Evolutionary conservation across 768 basidiomycete species (phyloP), one percentile per base, ranked within the genome.

Genomic region (Boletus pseudo-olivaceus): DNA sequence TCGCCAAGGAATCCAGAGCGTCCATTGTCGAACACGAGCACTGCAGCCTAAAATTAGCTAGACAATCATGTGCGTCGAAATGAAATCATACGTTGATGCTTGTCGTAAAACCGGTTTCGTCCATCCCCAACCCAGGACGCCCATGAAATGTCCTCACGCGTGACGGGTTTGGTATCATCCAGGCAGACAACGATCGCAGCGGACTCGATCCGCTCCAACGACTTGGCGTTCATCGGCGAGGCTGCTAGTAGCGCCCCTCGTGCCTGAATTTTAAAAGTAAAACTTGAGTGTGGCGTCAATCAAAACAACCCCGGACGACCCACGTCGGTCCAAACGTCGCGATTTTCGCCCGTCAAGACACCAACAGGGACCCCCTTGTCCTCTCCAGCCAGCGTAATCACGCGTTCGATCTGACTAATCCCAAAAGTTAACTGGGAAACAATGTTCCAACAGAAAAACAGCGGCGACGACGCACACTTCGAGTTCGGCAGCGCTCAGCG

Each of bases 1-100:
- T 90, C 87, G 37, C 90, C 90, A 0, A 93, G 75, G 81, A 98
- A 99, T 0, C 90, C 96, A 23, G 92, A 93, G 35, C 92, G 90
- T 43, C 93, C 97, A 62, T 94, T 93, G 55, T 93, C 92, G 66
- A 91, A 96, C 8, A 99, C 91, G 63, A 99, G 83, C 50, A 98
- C 93, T 94, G 37, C 41, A 49, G 10, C 17, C 19, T 29, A 37
- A 53, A 9, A 46, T 56, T 46, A 49, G 49, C 26, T 50, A 49
- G n/a, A 30, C 54, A n/a, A 12, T 2, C 54, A 40, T 29, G 11
- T 42, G 29, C 12, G 30, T 34, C 14, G 19, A 30, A 29, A 49
- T 4, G 27, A 17, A 40, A 23, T 43, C 87, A 33, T 67, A 93
- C 92, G 64, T 66, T 98, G 91, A 67, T 98, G 96, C 72, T 99